Percentiles rank a stretch among this genome's conserved stretches.
Evolutionary conservation across 2,329 filamentous ascomycete genomes (phyloP).

Genomic region (Pestalotiopsis sp.): DNA sequence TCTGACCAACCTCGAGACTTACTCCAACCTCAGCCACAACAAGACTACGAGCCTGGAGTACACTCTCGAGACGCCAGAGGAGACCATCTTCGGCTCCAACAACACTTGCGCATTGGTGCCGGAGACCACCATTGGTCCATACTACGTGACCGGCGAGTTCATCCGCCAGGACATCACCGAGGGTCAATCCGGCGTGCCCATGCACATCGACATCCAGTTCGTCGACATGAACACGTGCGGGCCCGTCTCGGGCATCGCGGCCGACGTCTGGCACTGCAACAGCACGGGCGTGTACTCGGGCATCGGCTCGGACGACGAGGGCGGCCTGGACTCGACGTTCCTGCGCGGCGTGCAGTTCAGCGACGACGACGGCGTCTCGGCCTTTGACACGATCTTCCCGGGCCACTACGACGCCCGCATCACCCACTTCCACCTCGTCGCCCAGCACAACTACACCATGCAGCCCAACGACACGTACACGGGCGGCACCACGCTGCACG

Average conservation of each 20-base stretch:
- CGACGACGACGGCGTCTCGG: slow-evolving; percentile 38
- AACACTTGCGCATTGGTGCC: slow-evolving; percentile 52
- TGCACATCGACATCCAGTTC: slow-evolving; percentile 53
- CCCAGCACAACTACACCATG: slow-evolving; percentile 39
- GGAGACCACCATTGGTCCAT: slow-evolving; percentile 54
- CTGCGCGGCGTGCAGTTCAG: slow-evolving; percentile 42
- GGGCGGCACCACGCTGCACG: slow-evolving; percentile 47
- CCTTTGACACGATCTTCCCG: slow-evolving; percentile 43
- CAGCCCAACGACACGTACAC: slow-evolving; percentile 45
- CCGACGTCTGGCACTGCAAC: slow-evolving; percentile 54
- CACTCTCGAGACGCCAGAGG: slow-evolving; percentile 30
- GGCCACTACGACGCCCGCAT: slow-evolving; percentile 46
- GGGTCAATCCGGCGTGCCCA: slow-evolving; percentile 44
- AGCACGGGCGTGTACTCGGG: slow-evolving; percentile 49
- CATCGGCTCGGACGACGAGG: slow-evolving; percentile 36
- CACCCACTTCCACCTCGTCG: slow-evolving; percentile 49
- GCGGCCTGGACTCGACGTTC: slow-evolving; percentile 41
- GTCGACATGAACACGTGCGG: slow-evolving; percentile 55
- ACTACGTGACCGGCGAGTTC: slow-evolving; percentile 54
- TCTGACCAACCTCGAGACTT: background rate
- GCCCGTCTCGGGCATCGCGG: slow-evolving; percentile 43
- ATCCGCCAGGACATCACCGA: slow-evolving; percentile 49
- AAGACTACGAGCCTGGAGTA: slow-evolving; percentile 21
- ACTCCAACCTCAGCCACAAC: slow-evolving; percentile 6
- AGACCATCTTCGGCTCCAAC: slow-evolving; percentile 41